Evolutionary conservation across 2,329 filamentous ascomycete species (phyloP), one percentile per base, ranked within the genome.

Genomic region (Westerdykella sp.): DNA sequence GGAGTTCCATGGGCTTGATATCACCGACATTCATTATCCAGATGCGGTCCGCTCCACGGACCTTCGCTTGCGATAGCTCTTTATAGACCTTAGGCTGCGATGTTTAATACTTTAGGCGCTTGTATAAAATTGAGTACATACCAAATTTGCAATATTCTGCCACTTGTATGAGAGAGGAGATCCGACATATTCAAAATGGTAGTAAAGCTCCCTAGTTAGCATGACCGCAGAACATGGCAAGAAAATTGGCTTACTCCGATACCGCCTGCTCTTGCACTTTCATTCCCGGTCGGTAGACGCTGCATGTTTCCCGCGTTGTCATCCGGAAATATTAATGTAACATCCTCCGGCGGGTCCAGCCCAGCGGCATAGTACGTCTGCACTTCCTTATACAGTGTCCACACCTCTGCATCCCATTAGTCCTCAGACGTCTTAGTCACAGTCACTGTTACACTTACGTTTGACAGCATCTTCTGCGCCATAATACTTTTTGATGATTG

Each of bases 11-110:
- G 1, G 53, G 51, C 36, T 54, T 56, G 34, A 56, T 51, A 36
- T 56, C 53, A 16, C 49, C 53, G n/a, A 54, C 51, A 35, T 56
- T 56, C 39, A 56, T 47, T 5, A 56, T 43, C 51, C 51, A 56
- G 9, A 54, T 50, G 1, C 43, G 50, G 30, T 50, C 46, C 2
- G 53, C 53, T 13, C 47, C 42, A n/a, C 49, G 36, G 36, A 39
- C 32, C n/a, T 51, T 44, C 1, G 49, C 49, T 14, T 53, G 49
- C 4, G 30, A 35, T 3, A 57, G 45, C 40, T 57, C 42, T 16
- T 49, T 44, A 31, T 40, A 43, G 1, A 46, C 41, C 41, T 51
- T 57, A 3, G 50, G 41, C 47, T 46, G 25, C 9, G n/a, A 6
- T 34, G 35, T 7, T 47, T 34, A 37, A n/a, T 10, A 34, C 5